Conservation (phyloP, 208 protist genomes). For the Jaenimonas drosophilae region DNA sequence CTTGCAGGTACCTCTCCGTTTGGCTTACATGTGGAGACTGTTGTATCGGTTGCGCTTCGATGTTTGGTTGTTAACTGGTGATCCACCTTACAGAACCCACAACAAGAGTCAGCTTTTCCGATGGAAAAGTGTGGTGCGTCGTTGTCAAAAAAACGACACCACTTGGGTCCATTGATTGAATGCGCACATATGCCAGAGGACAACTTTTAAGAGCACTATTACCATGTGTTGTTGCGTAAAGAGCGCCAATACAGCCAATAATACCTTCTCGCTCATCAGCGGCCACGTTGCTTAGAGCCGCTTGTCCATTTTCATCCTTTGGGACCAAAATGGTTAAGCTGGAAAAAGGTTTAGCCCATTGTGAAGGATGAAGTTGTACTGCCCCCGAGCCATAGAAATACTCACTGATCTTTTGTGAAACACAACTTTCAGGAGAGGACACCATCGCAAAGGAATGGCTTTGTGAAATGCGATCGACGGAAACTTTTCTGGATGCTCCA, state of each 20-base stretch:
- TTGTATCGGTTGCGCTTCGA: too few species aligned
- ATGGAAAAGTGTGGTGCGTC: conserved; percentile 62
- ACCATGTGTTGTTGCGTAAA: conserved; percentile 32
- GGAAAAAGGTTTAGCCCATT: conserved; percentile 48
- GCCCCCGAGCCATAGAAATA: conserved; percentile 68
- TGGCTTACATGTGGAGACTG: too few species aligned
- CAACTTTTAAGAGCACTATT: conserved; percentile 29
- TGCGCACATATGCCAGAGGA: conserved; percentile 45
- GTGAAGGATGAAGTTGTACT: conserved; percentile 45
- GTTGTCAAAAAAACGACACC: conserved; percentile 71
- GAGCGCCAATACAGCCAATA: conserved; percentile 63
- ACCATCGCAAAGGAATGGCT: conserved; percentile 27
- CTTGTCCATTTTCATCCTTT: conserved; percentile 45
- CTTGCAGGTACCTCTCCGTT: too few species aligned
- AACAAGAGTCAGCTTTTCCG: conserved; percentile 49
- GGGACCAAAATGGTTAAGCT: conserved; percentile 56
- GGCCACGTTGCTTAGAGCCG: conserved; percentile 33
- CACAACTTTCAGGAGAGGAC: conserved; percentile 11
- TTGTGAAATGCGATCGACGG: conserved; percentile 54
- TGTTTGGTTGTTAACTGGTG: conserved; percentile 33
- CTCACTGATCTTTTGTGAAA: conserved; percentile 32
- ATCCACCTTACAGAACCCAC: conserved; percentile 73
- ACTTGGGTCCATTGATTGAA: conserved; percentile 55
- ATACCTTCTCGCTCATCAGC: conserved; percentile 48
- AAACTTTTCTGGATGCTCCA: conserved; percentile 8